A percentile compares a stretch with the other conserved stretches of the same genome.
Conservation (phyloP, 768 basidiomycete genomes). For the Dendrothele bispora region DNA sequence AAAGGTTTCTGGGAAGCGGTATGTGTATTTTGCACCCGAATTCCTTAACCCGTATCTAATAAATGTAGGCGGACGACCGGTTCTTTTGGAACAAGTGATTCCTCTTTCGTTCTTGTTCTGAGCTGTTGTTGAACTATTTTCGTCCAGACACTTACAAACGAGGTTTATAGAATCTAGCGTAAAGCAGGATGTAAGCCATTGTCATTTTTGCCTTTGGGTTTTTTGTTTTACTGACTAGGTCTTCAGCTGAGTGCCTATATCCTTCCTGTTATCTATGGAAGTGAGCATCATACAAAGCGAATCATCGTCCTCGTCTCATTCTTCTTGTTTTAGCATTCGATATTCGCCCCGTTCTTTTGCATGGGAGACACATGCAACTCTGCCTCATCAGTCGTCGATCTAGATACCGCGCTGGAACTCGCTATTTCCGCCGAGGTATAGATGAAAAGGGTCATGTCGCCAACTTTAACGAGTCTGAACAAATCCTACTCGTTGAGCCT, state of each 20-base stretch:
- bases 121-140: not conserved
- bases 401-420: conserved; percentile 92
- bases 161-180: conserved; percentile 39
- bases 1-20: conserved; percentile 80
- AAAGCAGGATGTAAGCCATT: conserved; percentile 61
- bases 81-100: conserved; percentile 96
- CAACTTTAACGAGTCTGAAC: conserved; percentile 99
- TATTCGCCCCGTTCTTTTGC: conserved; percentile 70
- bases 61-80: conserved; percentile 83
- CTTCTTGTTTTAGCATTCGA: conserved; percentile 69
- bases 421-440: conserved; percentile 94
- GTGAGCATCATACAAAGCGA: too few relatives aligned
- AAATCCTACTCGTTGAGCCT: conserved; percentile 79
- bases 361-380: conserved; percentile 77
- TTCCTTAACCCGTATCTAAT: too few relatives aligned
- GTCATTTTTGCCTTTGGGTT: not conserved
- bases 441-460: conserved; percentile 88
- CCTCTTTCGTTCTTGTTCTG: not conserved
- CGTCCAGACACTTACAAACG: conserved; percentile 37
- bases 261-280: conserved; percentile 92
- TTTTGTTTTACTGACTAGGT: conserved; percentile 13
- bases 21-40: conserved; percentile 22
- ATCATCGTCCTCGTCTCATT: conserved; percentile 30
- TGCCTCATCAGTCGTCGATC: conserved; percentile 92
- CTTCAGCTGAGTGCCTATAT: conserved; percentile 83